Conservation (phyloP, 768 basidiomycete genomes). For the Butyriboletus loyo region DNA sequence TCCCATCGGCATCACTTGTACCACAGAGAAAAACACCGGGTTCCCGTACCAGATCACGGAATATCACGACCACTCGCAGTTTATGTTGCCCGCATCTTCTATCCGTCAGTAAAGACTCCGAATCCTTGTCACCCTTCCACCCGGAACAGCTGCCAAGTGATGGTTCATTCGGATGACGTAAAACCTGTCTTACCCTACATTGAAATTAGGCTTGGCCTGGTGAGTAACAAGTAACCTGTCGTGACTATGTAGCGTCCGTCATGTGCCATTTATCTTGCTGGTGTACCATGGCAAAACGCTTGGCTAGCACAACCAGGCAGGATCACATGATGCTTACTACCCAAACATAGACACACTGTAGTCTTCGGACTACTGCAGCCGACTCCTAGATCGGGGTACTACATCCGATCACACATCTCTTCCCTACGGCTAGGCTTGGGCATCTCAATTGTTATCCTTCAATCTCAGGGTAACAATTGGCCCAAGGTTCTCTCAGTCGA, state of each 20-base stretch:
- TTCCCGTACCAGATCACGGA: not conserved
- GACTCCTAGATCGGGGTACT: not conserved
- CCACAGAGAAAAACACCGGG: not conserved
- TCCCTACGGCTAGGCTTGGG: not conserved
- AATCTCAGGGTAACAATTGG: too few relatives aligned
- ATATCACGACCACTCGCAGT: not conserved
- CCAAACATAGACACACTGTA: not conserved
- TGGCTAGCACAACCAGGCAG: not conserved
- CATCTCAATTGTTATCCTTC: too few relatives aligned
- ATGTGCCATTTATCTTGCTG: conserved; percentile 2
- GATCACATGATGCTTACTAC: not conserved
- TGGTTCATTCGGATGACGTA: not conserved
- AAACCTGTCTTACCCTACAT: not conserved
- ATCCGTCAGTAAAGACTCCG: not conserved
- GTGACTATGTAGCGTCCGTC: not conserved
- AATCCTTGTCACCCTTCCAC: not conserved
- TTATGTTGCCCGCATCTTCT: not conserved
- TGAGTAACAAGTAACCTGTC: not conserved
- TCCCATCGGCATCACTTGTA: conserved; percentile 5
- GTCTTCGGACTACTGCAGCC: not conserved
- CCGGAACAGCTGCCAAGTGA: not conserved
- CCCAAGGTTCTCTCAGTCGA: not conserved
- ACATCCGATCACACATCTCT: not conserved
- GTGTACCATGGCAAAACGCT: not conserved
- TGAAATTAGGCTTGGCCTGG: conserved; percentile 7